These are phyloP conservation scores for Nakazawaea wyomingensis DNA, from an alignment of 805 yeast genomes.

Conservation along the genomic window DNA sequence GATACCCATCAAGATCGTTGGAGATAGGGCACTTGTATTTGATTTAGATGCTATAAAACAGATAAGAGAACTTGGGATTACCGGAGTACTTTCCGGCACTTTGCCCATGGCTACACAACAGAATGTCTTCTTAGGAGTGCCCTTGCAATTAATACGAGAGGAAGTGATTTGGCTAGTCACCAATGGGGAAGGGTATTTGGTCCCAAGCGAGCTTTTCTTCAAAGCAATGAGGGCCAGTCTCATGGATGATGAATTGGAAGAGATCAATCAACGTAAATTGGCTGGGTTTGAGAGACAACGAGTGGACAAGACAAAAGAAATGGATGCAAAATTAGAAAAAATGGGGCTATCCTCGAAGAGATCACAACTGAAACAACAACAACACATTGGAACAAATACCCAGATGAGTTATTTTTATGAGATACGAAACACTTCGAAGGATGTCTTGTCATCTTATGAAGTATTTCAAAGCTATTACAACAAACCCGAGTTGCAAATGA, in stretches of 20 bases:
- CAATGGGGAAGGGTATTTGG: constrained; percentile 35
- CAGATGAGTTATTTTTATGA: constrained; percentile 13
- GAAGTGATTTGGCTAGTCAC: constrained; percentile 66
- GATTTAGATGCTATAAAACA: constrained; percentile 45
- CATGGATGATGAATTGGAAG: constrained; percentile 13
- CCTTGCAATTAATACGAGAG: constrained; percentile 66
- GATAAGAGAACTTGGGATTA: constrained; percentile 58
- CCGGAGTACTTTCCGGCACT: constrained; percentile 80
- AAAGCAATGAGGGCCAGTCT: constrained; percentile 13
- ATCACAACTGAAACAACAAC: no score
- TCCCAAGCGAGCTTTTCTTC: constrained; percentile 33
- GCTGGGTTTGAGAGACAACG: constrained; percentile 15
- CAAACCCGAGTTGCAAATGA: constrained; percentile 9
- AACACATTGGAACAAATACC: constrained; percentile 6
- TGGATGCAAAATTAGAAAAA: constrained; percentile 15
- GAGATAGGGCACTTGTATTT: constrained; percentile 51
- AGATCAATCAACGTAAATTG: constrained; percentile 6
- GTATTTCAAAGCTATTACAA: constrained; percentile 16
- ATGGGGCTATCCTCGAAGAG: constrained; percentile 4
- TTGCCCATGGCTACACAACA: constrained; percentile 92
- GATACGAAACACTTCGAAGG: constrained; percentile 17
- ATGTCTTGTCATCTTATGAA: constrained; percentile 13
- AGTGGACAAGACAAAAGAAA: constrained; percentile 14
- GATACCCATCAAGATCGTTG: constrained; percentile 32
- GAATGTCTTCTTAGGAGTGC: constrained; percentile 79